These are phyloP conservation scores for Pyrenochaeta sp. DNA, from an alignment of 2,329 filamentous ascomycete genomes.

Conservation along the genomic window DNA sequence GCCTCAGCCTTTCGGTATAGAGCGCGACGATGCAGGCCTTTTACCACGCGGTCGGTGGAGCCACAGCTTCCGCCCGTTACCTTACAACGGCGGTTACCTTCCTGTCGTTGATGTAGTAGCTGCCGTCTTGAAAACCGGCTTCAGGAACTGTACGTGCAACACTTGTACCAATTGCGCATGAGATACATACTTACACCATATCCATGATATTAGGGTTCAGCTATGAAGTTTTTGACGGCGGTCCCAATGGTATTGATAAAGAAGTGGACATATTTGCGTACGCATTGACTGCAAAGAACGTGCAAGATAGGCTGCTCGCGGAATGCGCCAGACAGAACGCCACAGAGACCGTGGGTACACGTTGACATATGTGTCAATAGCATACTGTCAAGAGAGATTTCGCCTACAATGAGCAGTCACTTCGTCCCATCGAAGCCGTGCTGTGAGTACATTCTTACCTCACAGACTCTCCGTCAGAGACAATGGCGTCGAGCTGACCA, in stretches of 20 bases:
- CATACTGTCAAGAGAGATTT: too few species aligned
- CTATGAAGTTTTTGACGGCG: conserved; percentile 74
- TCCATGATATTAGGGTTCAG: conserved; percentile 59
- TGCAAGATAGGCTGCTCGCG: conserved; percentile 52
- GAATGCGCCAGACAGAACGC: conserved; percentile 38
- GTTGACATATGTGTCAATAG: conserved; percentile 4
- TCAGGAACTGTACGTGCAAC: conserved; percentile 57
- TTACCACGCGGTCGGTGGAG: conserved; percentile 74
- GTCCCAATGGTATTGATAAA: conserved; percentile 62
- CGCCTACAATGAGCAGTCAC: too few species aligned
- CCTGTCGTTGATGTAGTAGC: conserved; percentile 71
- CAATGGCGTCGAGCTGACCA: too few species aligned
- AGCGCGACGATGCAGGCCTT: conserved; percentile 61
- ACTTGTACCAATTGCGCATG: too few species aligned
- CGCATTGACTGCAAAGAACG: conserved; percentile 61
- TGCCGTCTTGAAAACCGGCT: conserved; percentile 74
- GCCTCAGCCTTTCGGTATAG: conserved; percentile 61
- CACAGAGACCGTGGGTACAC: conserved; percentile 16
- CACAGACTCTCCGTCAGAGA: too few species aligned
- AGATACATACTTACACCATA: too few species aligned
- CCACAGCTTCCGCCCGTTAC: conserved; percentile 73
- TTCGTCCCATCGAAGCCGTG: too few species aligned
- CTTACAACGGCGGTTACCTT: conserved; percentile 75
- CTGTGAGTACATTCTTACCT: too few species aligned
- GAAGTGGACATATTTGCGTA: conserved; percentile 61